Evolutionary conservation across 495 filamentous ascomycete genomes (phyloP), one percentile per base, ranked within the genome.

Genomic region (Aspergillus taichungensis): DNA sequence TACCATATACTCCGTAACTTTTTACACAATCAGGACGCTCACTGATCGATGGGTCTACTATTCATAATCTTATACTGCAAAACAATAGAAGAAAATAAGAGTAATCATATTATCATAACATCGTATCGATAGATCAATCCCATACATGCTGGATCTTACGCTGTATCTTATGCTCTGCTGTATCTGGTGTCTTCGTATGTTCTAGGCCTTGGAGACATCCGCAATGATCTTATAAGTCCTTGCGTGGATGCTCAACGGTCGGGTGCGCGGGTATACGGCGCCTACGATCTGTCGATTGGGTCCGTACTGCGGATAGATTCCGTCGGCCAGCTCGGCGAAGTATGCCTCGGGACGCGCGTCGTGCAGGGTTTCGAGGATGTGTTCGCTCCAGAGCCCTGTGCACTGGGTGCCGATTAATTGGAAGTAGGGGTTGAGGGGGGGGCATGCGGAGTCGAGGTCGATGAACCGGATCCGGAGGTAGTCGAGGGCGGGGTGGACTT

Each of bases 401-500:
- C 76, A 79, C 54, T 72, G 57, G 12, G 74, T 71, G 48, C 77
- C 62, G 10, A 66, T 59, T 10, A 85, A 63, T 48, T 80, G 64
- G 53, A 85, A 87, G 51, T 79, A 77, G 0, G 83, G 83, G 50
- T 85, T 86, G 2, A 85, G 62, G 4, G 74, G 73, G 0, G 55
- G 64, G 37, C 57, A 55, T 9, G 56, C 68, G 57, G 64, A 70
- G 74, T 82, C 82, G 3, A 86, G 71, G 56, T 87, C 83, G 18
- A 87, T 77, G 55, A 82, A 86, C 41, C 82, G 79, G 51, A 87
- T 83, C 43, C 81, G 68, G 18, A 87, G 60, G 53, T 74, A 73
- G 18, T 76, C 58, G 10, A 87, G 62, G 6, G 60, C 57, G 32
- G 67, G 67, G 43, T 83, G 71, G 11, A 64, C 58, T 8, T 72